Evolutionary conservation across 208 protist genomes (phyloP), one percentile per base, ranked within the genome.

Genomic region (Trypanosoma rangeli): DNA sequence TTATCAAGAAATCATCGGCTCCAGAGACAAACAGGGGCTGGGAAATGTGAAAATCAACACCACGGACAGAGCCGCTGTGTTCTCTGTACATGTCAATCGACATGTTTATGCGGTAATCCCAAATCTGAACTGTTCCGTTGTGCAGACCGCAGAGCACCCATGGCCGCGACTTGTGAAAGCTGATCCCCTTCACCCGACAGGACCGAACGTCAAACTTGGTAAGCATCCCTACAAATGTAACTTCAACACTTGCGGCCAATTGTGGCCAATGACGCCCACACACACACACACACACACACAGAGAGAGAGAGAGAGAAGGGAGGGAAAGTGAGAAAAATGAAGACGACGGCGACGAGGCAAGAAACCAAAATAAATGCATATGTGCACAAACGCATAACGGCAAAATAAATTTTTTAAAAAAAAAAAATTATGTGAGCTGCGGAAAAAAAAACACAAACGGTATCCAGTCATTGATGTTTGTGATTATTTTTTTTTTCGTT

Each of bases 11-110:
- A 83, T 99, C 99, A 82, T 99, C 99, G 48, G 97, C 98, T 58
- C 99, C 99, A 35, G 97, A 98, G 0, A 99, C 98, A 84, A 99
- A 99, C 18, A 99, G 82, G 64, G 99, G 98, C 85, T 99, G 98
- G 0, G 82, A 90, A 13, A 69, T 37, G 85, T 99, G 99, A 76
- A 99, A 99, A 78, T 99, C 89, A 20, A 99, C 92, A 48, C 97
- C 93, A 39, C 99, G 93, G 5, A 99, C 92, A 29, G 87, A 80
- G 33, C 92, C 90, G n/a, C 78, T 95, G 73, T 99, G 98, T 84
- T 99, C 98, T 8, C 97, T 94, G 81, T 98, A 99, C 3, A 89
- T 88, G 63, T 99, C 98, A 18, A 99, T 79, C 13, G 97, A 86
- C 9, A 94, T 98, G 56, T 97, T 96, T 86, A 99, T 99, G 46